Evolutionary conservation across 257 asterid species (phyloP).

Genomic region (Primulina huaijiensis): DNA sequence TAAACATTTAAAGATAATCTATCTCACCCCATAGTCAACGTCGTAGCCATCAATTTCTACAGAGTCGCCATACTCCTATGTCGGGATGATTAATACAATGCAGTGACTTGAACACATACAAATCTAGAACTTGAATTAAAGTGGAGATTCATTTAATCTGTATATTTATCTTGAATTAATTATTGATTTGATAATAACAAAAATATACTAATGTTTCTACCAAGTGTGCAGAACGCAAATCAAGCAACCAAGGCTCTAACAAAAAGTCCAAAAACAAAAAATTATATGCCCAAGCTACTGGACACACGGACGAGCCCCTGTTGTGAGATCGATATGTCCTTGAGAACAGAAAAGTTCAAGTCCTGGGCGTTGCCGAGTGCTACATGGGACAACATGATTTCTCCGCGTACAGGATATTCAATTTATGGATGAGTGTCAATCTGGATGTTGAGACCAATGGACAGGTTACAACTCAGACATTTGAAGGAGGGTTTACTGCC

Average conservation of each 20-base stretch:
- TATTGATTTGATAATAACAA: too few species aligned
- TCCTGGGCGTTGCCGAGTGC: background rate
- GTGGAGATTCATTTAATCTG: background rate
- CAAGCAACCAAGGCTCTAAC: background rate
- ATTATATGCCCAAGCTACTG: background rate
- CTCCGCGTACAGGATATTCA: background rate
- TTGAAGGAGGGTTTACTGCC: background rate
- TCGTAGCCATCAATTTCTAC: conserved; percentile 79
- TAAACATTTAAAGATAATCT: background rate
- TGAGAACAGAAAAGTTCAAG: background rate
- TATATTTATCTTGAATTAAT: background rate
- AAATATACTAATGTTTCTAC: too few species aligned
- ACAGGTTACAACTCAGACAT: background rate
- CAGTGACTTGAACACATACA: background rate
- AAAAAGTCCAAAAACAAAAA: too few species aligned
- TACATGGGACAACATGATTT: background rate
- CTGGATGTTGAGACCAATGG: background rate
- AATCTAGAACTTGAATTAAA: background rate
- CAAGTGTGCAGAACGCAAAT: background rate
- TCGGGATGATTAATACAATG: conserved; percentile 13
- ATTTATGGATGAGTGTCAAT: background rate
- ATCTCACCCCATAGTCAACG: conserved; percentile 83
- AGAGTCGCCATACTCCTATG: conserved; percentile 80
- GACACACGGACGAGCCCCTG: background rate
- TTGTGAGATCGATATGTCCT: background rate